Evolutionary conservation across 257 asterid genomes (phyloP), one percentile per base, ranked within the genome.

Genomic region (Solanum lignicaule): DNA sequence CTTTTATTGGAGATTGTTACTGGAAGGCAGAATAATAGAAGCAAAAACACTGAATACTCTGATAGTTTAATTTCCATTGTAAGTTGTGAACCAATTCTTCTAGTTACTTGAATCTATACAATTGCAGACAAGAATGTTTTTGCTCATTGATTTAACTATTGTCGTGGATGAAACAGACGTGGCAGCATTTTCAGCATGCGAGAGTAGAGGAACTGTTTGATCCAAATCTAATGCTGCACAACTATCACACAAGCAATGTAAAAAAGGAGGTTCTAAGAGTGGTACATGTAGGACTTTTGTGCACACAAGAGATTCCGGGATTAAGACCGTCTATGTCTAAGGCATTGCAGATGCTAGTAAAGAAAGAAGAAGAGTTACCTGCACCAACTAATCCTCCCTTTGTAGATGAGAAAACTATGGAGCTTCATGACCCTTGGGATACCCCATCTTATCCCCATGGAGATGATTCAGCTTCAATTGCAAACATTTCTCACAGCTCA

Each of bases 311-410:
- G 85, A 72, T 90, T 82, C 93, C 98, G 3, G 89, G 93, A 5
- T 87, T 95, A 72, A 87, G 95, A 71, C 98, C 98, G 41, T 84
- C 92, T 32, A 94, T 95, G 98, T 93, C 95, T 9, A 92, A 85
- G 89, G 98, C 94, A 27, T 92, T 95, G 32, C 90, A 91, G 87
- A 93, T 94, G 94, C 90, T 95, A 18, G 94, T 91, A 7, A 91
- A 90, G 82, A 94, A 90, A 86, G 98, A 91, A 11, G 93, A 93
- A 32, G 86, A 86, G 25, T 93, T 94, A 33, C 98, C 98, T 39
- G 87, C 91, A 78, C 98, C 98, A 7, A 92, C 96, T 35, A 88
- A 87, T 48, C 98, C 98, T 35, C 98, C 98, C 13, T 94, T 93
- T 91, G 83, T 93, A 89, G 94, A 93, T 65, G 98, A 93, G 88